Evolutionary conservation across 306 rosid species (phyloP).

Genomic region (Inga leiocalycina): DNA sequence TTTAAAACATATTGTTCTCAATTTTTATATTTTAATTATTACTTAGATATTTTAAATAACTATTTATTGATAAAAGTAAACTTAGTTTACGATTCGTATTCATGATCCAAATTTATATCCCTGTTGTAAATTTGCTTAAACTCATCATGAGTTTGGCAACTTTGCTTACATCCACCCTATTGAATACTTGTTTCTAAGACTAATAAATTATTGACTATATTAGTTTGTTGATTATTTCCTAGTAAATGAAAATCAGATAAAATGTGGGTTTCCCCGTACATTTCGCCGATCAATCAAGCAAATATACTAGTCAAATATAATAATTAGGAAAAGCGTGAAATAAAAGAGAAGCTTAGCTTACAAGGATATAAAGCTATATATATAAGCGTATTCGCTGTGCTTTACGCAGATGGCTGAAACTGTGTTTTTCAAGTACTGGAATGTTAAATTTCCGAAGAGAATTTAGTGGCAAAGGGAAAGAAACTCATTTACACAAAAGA

Average conservation of each 20-base stretch:
- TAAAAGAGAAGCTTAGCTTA: background rate
- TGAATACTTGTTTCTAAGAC: background rate
- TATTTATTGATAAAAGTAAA: no score
- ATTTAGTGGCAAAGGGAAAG: background rate
- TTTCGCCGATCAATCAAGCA: background rate
- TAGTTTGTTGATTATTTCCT: background rate
- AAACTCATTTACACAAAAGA: background rate
- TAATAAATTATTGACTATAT: background rate
- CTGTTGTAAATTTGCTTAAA: no score
- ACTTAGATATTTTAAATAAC: no score
- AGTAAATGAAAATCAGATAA: background rate
- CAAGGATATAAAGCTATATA: background rate
- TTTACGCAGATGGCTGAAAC: background rate
- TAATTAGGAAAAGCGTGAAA: conserved; percentile 1
- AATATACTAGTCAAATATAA: background rate
- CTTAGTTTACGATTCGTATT: no score
- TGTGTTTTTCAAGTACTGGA: background rate
- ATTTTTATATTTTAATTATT: no score
- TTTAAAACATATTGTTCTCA: no score
- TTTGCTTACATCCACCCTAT: background rate
- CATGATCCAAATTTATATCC: no score
- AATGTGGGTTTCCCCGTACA: background rate
- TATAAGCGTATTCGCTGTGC: conserved; percentile 24
- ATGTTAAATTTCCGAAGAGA: conserved; percentile 7
- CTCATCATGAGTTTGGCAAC: no score